phyloP scores from a whole-genome alignment of 2,329 filamentous ascomycete genomes.

The Nigrograna mackinnonii region DNA sequence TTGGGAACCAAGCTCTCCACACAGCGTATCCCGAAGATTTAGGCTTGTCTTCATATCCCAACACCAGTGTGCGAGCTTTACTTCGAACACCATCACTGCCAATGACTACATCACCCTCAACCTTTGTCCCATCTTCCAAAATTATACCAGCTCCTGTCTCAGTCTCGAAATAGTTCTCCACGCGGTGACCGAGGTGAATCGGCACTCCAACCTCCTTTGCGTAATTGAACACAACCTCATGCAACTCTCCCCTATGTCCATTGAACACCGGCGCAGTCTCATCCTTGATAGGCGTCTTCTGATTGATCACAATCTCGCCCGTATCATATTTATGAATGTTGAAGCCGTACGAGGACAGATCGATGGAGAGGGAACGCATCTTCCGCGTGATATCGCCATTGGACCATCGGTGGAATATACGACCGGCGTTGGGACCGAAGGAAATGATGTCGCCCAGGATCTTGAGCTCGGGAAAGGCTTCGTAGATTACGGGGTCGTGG shows the following conservation, averaged over 20 bases:
- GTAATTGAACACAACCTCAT: constrained; percentile 62
- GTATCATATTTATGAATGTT: constrained; percentile 64
- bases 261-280: constrained; percentile 60
- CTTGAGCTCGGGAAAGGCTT: constrained; percentile 61
- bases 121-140: constrained; percentile 52
- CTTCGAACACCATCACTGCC: constrained; percentile 59
- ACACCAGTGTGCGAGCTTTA: constrained; percentile 54
- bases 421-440: constrained; percentile 63
- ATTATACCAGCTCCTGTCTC: constrained; percentile 55
- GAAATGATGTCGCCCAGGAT: constrained; percentile 65
- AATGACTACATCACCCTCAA: constrained; percentile 53
- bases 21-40: constrained; percentile 59
- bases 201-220: constrained; percentile 59
- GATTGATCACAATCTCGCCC: constrained; percentile 63
- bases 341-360: constrained; percentile 59
- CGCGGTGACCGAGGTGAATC: constrained; percentile 57
- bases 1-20: constrained; percentile 51
- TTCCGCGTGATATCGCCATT: constrained; percentile 52
- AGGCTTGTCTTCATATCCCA: constrained; percentile 56
- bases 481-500: constrained; percentile 62
- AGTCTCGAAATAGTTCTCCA: constrained; percentile 60
- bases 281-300: constrained; percentile 49
- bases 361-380: constrained; percentile 57
- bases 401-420: constrained; percentile 64
- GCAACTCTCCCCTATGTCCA: constrained; percentile 64